These are phyloP conservation scores for Pythium rishiriense DNA, from an alignment of 352 stramenopile genomes.

Conservation along the genomic window DNA sequence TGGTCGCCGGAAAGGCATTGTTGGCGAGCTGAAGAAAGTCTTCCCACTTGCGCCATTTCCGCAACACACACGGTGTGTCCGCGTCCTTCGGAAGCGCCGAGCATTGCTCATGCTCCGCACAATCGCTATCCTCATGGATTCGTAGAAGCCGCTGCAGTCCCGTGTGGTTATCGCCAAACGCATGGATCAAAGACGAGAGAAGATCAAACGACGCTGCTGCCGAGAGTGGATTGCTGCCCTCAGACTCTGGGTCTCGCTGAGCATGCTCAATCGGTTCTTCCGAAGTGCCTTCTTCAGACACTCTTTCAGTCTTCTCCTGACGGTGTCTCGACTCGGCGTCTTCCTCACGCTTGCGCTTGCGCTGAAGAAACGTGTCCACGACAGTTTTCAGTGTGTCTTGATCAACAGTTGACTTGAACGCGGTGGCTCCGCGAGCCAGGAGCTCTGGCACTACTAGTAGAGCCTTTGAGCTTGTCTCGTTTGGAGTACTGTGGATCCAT, in stretches of 20 bases:
- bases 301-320: background rate
- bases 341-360: background rate
- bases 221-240: slow-evolving; percentile 5
- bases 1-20: background rate
- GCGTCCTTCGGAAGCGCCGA: background rate
- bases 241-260: slow-evolving; percentile 5
- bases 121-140: slow-evolving; percentile 19
- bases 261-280: background rate
- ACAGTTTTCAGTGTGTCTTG: slow-evolving; percentile 15
- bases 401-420: slow-evolving; percentile 13
- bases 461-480: background rate
- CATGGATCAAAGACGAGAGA: slow-evolving; percentile 25
- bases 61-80: slow-evolving; percentile 1
- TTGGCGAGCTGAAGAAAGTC: slow-evolving; percentile 14
- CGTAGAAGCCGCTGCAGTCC: slow-evolving; percentile 31
- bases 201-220: slow-evolving; percentile 27
- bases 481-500: background rate
- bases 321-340: background rate
- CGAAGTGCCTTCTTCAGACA: background rate
- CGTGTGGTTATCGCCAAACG: slow-evolving; percentile 36
- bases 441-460: background rate
- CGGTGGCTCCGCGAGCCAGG: background rate
- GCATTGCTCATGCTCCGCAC: slow-evolving; percentile 1
- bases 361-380: background rate
- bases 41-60: slow-evolving; percentile 23